Evolutionary conservation across 345 rosid species (phyloP), one percentile per base, ranked within the genome.

Genomic region (Syzygium jambos): DNA sequence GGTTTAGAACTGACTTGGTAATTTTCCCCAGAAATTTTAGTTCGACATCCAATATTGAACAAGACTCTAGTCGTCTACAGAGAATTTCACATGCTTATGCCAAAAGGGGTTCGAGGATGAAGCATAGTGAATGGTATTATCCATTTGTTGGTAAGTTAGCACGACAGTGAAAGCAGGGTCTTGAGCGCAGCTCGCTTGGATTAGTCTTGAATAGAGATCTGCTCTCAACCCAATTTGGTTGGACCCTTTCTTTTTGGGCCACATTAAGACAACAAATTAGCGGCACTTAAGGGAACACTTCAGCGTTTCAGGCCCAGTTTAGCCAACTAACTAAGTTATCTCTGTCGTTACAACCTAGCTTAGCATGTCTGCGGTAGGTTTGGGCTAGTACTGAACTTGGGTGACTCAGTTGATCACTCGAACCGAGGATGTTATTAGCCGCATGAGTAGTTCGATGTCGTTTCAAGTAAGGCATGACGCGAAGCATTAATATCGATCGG

Each of bases 401-500:
- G 1, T n/a, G n/a, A 61, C 30, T 27, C 2, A 1, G 1, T 61
- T 11, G 73, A n/a, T 0, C 14, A 5, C 80, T 9, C 0, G 65
- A 59, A 68, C 38, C 6, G 3, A 1, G 30, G 68, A 0, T 2
- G 29, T 61, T 13, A 61, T 61, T 61, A 0, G 4, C 73, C 4
- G 19, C 34, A n/a, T 13, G 34, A 68, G 46, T 5, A 73, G 80
- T 73, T 34, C 11, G 25, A 73, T 22, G 80, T 34, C 14, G 21
- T 34, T 34, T 1, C 49, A 2, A 34, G 46, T 5, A 0, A 73
- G 25, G 80, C 46, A 34, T 12, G 5, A 34, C 3, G 49, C 0
- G 25, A 73, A 73, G 7, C 80, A 73, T 73, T 10, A 19, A 34
- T 19, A 1, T 19, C 7, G 2, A 68, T 17, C 0, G 25, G 43